These are phyloP conservation scores for Zelopaecilomyces penicillatus DNA, from an alignment of 2,329 filamentous ascomycete genomes.

Conservation along the genomic window DNA sequence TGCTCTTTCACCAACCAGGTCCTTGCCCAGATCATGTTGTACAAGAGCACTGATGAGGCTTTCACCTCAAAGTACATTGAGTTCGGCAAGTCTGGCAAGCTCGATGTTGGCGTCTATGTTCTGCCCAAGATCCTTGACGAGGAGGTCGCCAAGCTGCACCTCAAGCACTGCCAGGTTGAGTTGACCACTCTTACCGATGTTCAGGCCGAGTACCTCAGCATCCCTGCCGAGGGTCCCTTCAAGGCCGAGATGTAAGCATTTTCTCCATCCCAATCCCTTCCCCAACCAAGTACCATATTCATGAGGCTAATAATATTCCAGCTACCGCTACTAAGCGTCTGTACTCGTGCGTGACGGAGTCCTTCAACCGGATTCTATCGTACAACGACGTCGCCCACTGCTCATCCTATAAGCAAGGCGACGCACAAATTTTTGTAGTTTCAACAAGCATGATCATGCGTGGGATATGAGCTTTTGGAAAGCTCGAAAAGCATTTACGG, in stretches of 20 bases:
- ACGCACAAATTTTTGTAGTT: slow-evolving; percentile 22
- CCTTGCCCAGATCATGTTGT: slow-evolving; percentile 97
- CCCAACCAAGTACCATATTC: neutral
- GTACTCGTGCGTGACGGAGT: slow-evolving; percentile 26
- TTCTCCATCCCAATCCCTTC: neutral
- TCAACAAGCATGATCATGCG: slow-evolving; percentile 38
- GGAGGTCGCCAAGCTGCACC: slow-evolving; percentile 92
- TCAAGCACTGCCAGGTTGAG: slow-evolving; percentile 90
- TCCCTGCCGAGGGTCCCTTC: slow-evolving; percentile 81
- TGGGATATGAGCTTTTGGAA: slow-evolving; percentile 27
- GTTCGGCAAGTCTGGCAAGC: slow-evolving; percentile 87
- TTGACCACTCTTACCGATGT: slow-evolving; percentile 74
- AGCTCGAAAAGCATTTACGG: slow-evolving; percentile 18
- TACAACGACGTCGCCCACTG: slow-evolving; percentile 25
- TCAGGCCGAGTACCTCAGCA: slow-evolving; percentile 91
- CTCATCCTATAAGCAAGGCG: slow-evolving; percentile 10
- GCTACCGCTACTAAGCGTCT: slow-evolving; percentile 37
- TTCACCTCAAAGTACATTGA: slow-evolving; percentile 94
- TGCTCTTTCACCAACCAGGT: slow-evolving; percentile 99
- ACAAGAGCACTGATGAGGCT: slow-evolving; percentile 78
- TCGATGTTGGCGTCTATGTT: slow-evolving; percentile 84
- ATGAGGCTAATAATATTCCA: slow-evolving; percentile 13
- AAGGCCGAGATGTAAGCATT: slow-evolving; percentile 79
- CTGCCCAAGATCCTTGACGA: slow-evolving; percentile 98
- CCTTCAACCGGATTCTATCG: slow-evolving; percentile 33